phyloP scores from a whole-genome alignment of 805 yeast species.

The Phaffomyces opuntiae region DNA sequence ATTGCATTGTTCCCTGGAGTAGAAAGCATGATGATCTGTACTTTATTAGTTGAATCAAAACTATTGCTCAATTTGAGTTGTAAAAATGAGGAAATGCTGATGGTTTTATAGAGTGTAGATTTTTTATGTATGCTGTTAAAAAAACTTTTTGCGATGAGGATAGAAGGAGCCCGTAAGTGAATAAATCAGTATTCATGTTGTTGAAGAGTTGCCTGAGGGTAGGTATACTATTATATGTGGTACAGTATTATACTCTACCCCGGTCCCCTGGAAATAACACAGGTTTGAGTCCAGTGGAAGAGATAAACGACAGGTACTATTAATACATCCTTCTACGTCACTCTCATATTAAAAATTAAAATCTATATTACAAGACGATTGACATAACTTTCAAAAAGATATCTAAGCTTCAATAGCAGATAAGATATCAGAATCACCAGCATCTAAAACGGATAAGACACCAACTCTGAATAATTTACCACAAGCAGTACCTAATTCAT shows the following conservation, averaged over 20 bases:
- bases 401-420: conserved; percentile 34
- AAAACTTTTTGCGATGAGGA: not conserved
- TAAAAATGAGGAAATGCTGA: not conserved
- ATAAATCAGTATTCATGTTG: too few species aligned
- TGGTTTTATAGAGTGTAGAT: too few species aligned
- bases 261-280: too few species aligned
- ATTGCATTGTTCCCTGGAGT: conserved; percentile 55
- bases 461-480: conserved; percentile 99
- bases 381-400: not conserved
- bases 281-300: too few species aligned
- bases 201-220: too few species aligned
- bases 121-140: not conserved
- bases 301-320: too few species aligned
- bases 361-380: conserved; percentile 6
- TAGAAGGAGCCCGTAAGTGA: too few species aligned
- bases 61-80: not conserved
- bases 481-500: conserved; percentile 99
- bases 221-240: too few species aligned
- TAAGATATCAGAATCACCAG: conserved; percentile 99
- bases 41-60: too few species aligned
- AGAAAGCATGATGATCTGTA: conserved; percentile 28
- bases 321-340: too few species aligned
- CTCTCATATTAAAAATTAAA: not conserved
- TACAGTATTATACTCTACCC: too few species aligned
- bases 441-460: conserved; percentile 90